Percentiles rank a stretch among this genome's conserved stretches.
Evolutionary conservation across 768 basidiomycete species (phyloP).

Genomic region (Podaxis sp.): DNA sequence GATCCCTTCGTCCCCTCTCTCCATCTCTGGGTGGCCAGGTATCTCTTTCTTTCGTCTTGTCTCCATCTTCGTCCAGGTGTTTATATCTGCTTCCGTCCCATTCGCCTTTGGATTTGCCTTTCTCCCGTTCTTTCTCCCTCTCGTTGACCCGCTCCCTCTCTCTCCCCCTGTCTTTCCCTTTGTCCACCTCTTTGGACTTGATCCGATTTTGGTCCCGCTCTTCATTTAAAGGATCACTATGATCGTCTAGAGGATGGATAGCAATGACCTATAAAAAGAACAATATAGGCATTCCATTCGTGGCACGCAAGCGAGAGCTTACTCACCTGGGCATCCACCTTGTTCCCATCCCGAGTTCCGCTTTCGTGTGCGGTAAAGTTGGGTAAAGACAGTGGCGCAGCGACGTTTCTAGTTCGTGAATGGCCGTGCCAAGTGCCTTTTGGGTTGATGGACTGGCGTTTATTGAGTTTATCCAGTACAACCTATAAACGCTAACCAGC

Average conservation of each 20-base stretch:
- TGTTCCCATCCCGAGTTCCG: not conserved
- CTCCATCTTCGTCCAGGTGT: slow-evolving; percentile 8
- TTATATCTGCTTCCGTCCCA: slow-evolving; percentile 12
- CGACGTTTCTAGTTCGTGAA: not conserved
- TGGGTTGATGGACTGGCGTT: slow-evolving; percentile 2
- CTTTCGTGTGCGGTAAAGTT: not conserved
- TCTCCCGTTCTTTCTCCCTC: not conserved
- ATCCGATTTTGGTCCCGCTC: not conserved
- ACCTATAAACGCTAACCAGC: not conserved
- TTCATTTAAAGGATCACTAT: not conserved
- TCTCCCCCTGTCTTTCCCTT: not conserved
- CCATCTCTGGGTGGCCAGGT: slow-evolving; percentile 7
- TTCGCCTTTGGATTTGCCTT: not conserved
- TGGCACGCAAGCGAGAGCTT: too few relatives aligned
- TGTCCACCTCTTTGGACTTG: not conserved
- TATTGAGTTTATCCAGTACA: not conserved
- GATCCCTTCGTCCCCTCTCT: not conserved
- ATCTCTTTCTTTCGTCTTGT: slow-evolving; percentile 10
- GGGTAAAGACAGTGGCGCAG: not conserved
- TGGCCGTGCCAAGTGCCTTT: slow-evolving; percentile 12
- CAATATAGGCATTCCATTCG: not conserved
- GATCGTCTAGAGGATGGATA: not conserved
- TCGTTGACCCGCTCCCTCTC: not conserved
- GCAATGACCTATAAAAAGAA: slow-evolving; percentile 6
- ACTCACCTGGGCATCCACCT: not conserved